These are phyloP conservation scores for Protea cynaroides DNA, from an alignment of 164 flowering plant species.

Conservation along the genomic window DNA sequence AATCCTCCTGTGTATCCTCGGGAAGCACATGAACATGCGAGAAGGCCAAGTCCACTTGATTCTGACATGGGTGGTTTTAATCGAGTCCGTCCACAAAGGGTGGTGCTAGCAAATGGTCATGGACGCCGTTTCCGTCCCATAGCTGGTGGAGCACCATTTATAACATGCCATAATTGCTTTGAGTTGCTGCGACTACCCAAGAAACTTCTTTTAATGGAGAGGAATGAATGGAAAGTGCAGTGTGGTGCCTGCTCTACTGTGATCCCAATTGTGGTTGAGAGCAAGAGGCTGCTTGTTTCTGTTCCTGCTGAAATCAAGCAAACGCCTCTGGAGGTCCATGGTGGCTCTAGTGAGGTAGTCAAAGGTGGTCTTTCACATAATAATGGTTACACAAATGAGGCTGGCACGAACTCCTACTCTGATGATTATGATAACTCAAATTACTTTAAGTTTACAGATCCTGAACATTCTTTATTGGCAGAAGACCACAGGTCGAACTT, in stretches of 20 bases:
- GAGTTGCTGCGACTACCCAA: constrained; percentile 58
- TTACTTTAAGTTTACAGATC: constrained; percentile 26
- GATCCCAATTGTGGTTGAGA: constrained; percentile 28
- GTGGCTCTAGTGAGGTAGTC: constrained; percentile 18
- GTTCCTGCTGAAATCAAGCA: constrained; percentile 15
- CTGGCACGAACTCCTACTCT: constrained; percentile 21
- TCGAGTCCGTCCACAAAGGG: constrained; percentile 28
- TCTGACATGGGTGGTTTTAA: constrained; percentile 30
- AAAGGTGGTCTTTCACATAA: constrained; percentile 10
- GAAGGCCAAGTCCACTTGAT: constrained; percentile 44
- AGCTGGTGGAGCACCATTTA: constrained; percentile 76
- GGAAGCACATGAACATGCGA: constrained; percentile 25
- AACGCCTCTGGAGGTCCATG: constrained; percentile 5
- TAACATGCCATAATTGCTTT: constrained; percentile 65
- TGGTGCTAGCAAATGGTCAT: constrained; percentile 18
- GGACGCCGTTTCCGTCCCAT: constrained; percentile 40
- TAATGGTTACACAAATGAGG: constrained; percentile 12
- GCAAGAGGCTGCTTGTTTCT: constrained; percentile 39
- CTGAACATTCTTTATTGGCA: constrained; percentile 15
- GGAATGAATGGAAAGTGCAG: constrained; percentile 34
- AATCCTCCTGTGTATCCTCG: constrained; percentile 21
- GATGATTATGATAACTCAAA: constrained; percentile 29
- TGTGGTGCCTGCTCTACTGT: constrained; percentile 72
- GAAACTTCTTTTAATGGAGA: constrained; percentile 22
- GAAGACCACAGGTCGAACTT: constrained; percentile 21